Conservation (phyloP, 2,329 filamentous ascomycete genomes). For the Colletotrichum abscissum region DNA sequence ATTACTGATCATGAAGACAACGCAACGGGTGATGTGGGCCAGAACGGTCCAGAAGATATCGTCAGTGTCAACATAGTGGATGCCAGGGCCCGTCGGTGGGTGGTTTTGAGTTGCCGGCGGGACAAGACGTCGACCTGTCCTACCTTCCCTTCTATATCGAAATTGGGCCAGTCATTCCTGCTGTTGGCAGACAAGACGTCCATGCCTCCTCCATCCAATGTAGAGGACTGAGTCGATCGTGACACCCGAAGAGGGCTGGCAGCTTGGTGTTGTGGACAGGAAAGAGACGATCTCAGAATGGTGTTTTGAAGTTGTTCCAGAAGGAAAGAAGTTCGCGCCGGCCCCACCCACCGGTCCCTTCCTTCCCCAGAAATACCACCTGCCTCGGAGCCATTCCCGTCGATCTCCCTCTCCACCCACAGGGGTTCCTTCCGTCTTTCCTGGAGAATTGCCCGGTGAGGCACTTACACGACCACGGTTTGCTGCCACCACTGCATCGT, state of each 20-base stretch:
- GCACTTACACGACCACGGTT: neutral
- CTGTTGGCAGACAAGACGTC: neutral
- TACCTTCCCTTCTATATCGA: neutral
- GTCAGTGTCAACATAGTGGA: neutral
- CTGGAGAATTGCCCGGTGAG: neutral
- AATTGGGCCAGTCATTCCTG: neutral
- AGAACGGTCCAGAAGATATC: neutral
- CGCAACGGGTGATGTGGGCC: neutral
- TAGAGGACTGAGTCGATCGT: constrained; percentile 3
- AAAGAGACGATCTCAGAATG: constrained; percentile 13
- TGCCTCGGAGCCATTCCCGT: constrained; percentile 24
- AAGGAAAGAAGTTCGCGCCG: constrained; percentile 21
- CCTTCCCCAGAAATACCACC: constrained; percentile 15
- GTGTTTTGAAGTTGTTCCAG: constrained; percentile 34
- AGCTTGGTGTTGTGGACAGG: constrained; percentile 7
- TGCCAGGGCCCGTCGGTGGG: neutral
- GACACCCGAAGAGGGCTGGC: constrained; percentile 4
- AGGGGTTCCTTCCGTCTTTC: neutral
- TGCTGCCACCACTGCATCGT: constrained; percentile 1
- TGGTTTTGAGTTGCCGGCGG: neutral
- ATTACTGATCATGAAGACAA: neutral
- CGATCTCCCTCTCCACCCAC: neutral
- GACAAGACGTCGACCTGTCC: neutral
- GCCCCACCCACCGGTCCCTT: constrained; percentile 24
- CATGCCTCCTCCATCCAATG: neutral